Evolutionary conservation across 2,329 filamentous ascomycete species (phyloP), one percentile per base, ranked within the genome.

Genomic region (Aureobasidium subglaciale): DNA sequence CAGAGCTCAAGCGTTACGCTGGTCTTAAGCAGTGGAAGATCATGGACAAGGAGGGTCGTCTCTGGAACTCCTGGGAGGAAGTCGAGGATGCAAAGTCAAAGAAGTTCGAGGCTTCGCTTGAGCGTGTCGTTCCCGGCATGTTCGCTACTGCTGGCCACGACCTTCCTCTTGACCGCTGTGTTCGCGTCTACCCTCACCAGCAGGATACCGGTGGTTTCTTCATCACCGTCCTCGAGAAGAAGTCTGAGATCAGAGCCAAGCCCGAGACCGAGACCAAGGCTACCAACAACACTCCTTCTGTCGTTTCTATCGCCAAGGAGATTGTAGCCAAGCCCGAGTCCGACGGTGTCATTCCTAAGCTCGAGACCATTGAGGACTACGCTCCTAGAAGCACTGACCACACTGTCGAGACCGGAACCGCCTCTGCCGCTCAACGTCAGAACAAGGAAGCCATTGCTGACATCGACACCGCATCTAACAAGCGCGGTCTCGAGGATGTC

Each of bases 191-290:
- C 70, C 88, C 91, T 30, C 93, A 99, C 70, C 80, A 90, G 67
- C 93, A 99, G 72, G 90, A 99, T 65, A 99, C 93, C 3, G 93
- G 93, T 56, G 92, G 87, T 20, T 99, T 99, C 78, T 99, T 99
- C 75, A 96, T 99, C 68, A 87, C 90, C 0, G 91, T 96, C 0
- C 74, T 99, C 16, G 88, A 96, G 75, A 99, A 99, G 79, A 85
- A 86, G 68, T 81, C 83, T 24, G 93, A 96, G 62, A 90, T 95
- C 69, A 87, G 81, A 68, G 86, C 85, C 8, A 87, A 81, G 70
- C 84, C 85, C 20, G 88, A 93, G 70, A 78, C 80, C 4, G 76
- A 78, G 56, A 68, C 72, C 55, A 81, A 79, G 65, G 63, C 67
- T 8, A 57, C 57, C 22, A 59, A 48, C 35, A 56, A 25, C n/a